Percentiles rank a stretch among this genome's conserved stretches.
Evolutionary conservation across 352 stramenopile species (phyloP).

Genomic region (Phytophthora pisi): DNA sequence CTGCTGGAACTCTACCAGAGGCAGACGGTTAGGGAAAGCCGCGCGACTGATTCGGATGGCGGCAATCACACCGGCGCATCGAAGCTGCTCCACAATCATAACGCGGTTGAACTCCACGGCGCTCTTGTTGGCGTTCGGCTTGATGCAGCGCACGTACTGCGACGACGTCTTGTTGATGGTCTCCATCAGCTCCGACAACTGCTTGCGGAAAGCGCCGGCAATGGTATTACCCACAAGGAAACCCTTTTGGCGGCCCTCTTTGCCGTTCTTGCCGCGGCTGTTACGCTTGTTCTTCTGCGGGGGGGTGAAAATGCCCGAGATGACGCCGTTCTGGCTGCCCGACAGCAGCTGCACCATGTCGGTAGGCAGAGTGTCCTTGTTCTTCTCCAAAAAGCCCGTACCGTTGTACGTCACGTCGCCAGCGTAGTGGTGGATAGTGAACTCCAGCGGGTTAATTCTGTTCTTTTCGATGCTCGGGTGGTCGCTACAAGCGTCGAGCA

Average conservation of each 20-base stretch:
- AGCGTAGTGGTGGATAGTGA: conserved; percentile 85
- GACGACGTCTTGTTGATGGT: conserved; percentile 90
- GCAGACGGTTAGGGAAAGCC: conserved; percentile 92
- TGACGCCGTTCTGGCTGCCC: conserved; percentile 61
- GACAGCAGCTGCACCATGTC: conserved; percentile 82
- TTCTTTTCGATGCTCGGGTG: conserved; percentile 88
- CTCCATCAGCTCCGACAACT: conserved; percentile 85
- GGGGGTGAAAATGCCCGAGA: conserved; percentile 72
- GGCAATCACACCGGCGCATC: conserved; percentile 90
- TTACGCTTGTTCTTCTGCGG: conserved; percentile 41
- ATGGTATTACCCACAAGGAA: conserved; percentile 88
- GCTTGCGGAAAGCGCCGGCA: conserved; percentile 84
- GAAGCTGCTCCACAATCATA: conserved; percentile 90
- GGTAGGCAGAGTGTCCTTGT: conserved; percentile 84
- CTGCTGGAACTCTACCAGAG: conserved; percentile 83
- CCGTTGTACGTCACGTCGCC: conserved; percentile 85
- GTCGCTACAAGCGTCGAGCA: conserved; percentile 75
- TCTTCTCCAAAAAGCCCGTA: conserved; percentile 81
- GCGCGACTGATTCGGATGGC: conserved; percentile 89
- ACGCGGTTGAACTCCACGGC: conserved; percentile 81
- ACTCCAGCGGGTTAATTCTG: conserved; percentile 83
- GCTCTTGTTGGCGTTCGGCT: conserved; percentile 91
- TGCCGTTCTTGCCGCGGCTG: conserved; percentile 50
- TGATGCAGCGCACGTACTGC: conserved; percentile 92
- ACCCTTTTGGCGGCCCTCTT: conserved; percentile 65